Evolutionary conservation across 2,329 filamentous ascomycete species (phyloP), one percentile per base, ranked within the genome.

Genomic region (Stagonosporopsis chrysanthemi): DNA sequence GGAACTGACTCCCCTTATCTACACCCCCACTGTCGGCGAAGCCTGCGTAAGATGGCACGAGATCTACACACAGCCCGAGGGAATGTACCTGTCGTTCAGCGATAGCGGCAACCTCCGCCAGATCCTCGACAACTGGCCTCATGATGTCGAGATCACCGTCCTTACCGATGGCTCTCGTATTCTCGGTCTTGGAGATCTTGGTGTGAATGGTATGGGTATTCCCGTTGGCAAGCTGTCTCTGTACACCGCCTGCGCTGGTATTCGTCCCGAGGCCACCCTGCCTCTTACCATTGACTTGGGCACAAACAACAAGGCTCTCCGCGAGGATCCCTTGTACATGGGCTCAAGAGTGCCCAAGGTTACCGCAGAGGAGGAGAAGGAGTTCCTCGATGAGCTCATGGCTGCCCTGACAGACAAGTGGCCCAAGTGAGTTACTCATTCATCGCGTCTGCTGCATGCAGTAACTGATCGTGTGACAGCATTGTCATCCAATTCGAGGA

Each of bases 341-440:
- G 95, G 95, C 70, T 90, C 93, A 69, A 88, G 92, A 71, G 86
- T 90, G 68, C 90, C 90, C 79, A 94, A 96, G 74, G 85, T 94
- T 51, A 84, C 89, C 7, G 81, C 89, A 19, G 84, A 89, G 50
- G 88, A 94, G 69, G 92, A 96, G 81, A 88, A 89, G 75, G 91
- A 91, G 64, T 98, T 98, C 79, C 87, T 98, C 82, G 95, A 98
- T 74, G 95, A 98, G 82, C 89, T 99, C 82, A 98, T 99, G 95
- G 85, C 86, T 70, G 94, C 95, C 55, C 85, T 91, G 60, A 90
- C 89, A 55, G 92, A 97, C 76, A 83, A 84, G 64, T 90, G 87
- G 87, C 87, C 87, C 53, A 85, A 83, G 82, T 85, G 77, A 77
- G 83, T 78, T 19, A 19, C 19, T 3, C 58, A 54, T 61, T 58